Evolutionary conservation across 805 yeast genomes (phyloP), one percentile per base, ranked within the genome.

Genomic region (Wickerhamiella parazyma): DNA sequence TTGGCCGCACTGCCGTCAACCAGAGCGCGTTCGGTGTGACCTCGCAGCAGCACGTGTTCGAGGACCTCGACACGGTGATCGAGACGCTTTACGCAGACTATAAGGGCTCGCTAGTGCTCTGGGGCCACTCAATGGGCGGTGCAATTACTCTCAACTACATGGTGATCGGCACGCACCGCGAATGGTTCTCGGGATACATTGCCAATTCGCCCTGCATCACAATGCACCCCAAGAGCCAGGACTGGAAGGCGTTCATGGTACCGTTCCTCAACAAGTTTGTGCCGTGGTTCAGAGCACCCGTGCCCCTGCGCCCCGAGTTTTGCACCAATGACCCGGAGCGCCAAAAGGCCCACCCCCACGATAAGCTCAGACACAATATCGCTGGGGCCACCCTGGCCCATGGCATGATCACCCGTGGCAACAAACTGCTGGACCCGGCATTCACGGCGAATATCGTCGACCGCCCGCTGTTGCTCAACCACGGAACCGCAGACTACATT

Each of bases 61-160:
- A 47, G 19, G 68, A 64, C 45, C 42, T 65, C 28, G 66, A 63
- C 41, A 45, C 51, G 6, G 37, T 63, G 33, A 50, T 61, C 22
- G 42, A 52, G 26, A 35, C 45, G 29, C 45, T 48, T 21, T 22
- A 38, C 20, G 33, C 42, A 9, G 49, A 44, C 40, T 49, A 49
- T 39, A 28, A 36, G 3, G 60, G 56, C 18, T 55, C 56, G 37
- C 45, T 59, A 9, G 48, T 55, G 37, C 37, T 62, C 49, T 56
- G 55, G 56, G 66, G 66, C 16, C 63, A 61, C 49, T 58, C 63
- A 6, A 61, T 61, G 64, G 68, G 68, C 12, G 68, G 67, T 14
- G 65, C 58, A 3, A 60, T 61, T 33, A 46, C 51, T 12, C 55
- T 64, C 37, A 64, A 55, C 42, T 64, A 64, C 45, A 60, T 56